phyloP scores from a whole-genome alignment of 768 basidiomycete genomes.

The Phylloporus arenicola region DNA sequence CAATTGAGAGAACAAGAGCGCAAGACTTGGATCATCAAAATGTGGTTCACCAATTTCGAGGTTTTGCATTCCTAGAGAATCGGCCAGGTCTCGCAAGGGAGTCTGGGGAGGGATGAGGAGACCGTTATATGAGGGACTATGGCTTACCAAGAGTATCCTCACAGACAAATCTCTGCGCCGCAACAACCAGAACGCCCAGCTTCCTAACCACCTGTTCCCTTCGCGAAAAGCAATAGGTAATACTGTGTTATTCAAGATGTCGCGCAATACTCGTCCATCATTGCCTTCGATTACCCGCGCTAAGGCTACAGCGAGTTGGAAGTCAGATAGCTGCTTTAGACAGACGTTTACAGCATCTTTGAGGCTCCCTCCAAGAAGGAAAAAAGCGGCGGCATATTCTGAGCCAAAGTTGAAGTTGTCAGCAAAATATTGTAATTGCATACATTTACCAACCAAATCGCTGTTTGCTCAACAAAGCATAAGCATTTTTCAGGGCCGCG shows the following conservation, averaged over 20 bases:
- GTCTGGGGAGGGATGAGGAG: conserved; percentile 40
- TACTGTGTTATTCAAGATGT: conserved; percentile 68
- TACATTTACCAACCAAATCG: conserved; percentile 66
- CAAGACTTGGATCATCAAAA: conserved; percentile 92
- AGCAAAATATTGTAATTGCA: not conserved
- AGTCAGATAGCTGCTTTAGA: conserved; percentile 79
- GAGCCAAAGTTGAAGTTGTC: conserved; percentile 1
- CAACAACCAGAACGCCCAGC: conserved; percentile 97
- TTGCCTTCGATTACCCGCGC: conserved; percentile 82
- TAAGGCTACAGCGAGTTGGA: conserved; percentile 84
- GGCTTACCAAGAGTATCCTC: conserved; percentile 77
- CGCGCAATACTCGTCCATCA: conserved; percentile 69
- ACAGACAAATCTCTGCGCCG: conserved; percentile 83
- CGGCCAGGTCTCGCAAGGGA: conserved; percentile 69
- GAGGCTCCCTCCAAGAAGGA: conserved; percentile 81
- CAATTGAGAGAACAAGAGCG: conserved; percentile 84
- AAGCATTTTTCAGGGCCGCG: conserved; percentile 95
- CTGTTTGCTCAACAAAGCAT: conserved; percentile 82
- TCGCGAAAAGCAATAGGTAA: conserved; percentile 79
- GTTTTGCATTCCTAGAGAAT: conserved; percentile 47
- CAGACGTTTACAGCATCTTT: conserved; percentile 93
- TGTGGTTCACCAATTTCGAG: conserved; percentile 75
- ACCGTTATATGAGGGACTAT: not conserved
- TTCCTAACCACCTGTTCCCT: conserved; percentile 90
- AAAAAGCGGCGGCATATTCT: conserved; percentile 99